Percentiles rank a stretch among this genome's conserved stretches.
Evolutionary conservation across 1,284 basidiomycete genomes (phyloP).

Genomic region (Neolentinus lepideus): DNA sequence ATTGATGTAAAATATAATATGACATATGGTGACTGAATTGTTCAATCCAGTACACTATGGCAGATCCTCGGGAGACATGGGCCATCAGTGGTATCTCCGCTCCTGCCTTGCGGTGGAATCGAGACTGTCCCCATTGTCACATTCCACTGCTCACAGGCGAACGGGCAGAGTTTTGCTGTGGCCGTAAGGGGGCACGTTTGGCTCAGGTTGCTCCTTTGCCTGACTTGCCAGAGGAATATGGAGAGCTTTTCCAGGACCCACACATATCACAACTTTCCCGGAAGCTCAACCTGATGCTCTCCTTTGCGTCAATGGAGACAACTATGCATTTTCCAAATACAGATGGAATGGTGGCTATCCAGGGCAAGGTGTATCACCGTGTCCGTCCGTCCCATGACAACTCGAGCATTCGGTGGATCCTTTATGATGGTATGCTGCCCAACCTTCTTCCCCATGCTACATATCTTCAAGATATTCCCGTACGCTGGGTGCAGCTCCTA

Average conservation of each 20-base stretch:
- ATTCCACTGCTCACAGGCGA: no score
- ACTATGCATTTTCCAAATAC: conserved; percentile 17
- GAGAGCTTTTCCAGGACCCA: conserved; percentile 12
- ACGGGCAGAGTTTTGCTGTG: conserved; percentile 15
- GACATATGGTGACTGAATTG: no score
- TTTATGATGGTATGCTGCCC: conserved; percentile 23
- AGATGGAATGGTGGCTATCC: conserved; percentile 18
- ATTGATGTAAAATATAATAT: no score
- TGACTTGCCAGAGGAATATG: conserved; percentile 12
- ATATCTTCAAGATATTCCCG: conserved; percentile 12
- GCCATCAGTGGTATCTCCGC: no score
- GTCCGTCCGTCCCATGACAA: conserved; percentile 17
- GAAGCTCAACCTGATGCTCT: conserved; percentile 23
- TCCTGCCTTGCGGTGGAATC: no score
- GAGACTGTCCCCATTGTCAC: no score
- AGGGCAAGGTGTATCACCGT: conserved; percentile 25
- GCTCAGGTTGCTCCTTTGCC: conserved; percentile 13
- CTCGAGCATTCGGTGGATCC: conserved; percentile 25
- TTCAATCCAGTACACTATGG: no score
- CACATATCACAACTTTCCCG: conserved; percentile 17
- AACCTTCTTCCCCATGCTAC: conserved; percentile 6
- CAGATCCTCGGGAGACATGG: no score
- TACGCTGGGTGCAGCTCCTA: conserved; percentile 15
- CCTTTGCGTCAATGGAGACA: conserved; percentile 24
- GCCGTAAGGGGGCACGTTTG: conserved; percentile 8